phyloP scores from a whole-genome alignment of 306 rosid genomes.

The Alnus glutinosa region DNA sequence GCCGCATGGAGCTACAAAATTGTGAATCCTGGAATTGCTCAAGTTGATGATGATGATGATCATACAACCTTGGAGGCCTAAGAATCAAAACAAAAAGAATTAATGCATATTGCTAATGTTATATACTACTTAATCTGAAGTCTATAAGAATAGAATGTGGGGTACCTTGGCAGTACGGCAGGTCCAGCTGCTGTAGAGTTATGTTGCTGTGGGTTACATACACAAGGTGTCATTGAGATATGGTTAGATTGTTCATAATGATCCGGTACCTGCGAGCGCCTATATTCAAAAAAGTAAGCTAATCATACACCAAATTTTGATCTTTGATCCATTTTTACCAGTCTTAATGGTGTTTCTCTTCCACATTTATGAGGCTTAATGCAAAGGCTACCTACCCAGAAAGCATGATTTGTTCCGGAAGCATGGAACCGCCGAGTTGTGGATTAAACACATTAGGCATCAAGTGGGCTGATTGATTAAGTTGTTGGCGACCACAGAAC shows the following conservation, averaged over 20 bases:
- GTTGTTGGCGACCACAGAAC: not conserved
- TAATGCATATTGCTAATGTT: too few relatives aligned
- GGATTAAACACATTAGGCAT: not conserved
- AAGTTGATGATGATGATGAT: constrained; percentile 11
- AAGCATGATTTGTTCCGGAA: not conserved
- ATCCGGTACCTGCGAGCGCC: not conserved
- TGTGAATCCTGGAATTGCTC: constrained; percentile 7
- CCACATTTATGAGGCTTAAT: not conserved
- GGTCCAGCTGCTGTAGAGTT: not conserved
- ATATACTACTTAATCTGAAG: not conserved
- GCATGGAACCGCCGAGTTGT: not conserved
- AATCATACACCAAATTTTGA: not conserved
- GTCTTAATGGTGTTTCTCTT: not conserved
- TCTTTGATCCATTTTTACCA: not conserved
- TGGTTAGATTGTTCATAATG: constrained; percentile 12
- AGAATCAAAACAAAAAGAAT: not conserved
- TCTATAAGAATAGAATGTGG: not conserved
- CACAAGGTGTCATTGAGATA: not conserved
- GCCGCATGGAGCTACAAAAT: not conserved
- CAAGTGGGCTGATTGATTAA: not conserved
- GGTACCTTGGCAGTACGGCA: constrained; percentile 3
- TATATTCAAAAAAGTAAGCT: not conserved
- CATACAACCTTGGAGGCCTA: constrained; percentile 10
- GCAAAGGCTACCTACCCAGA: not conserved
- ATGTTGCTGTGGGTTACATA: not conserved